These are phyloP conservation scores for Hawksworthiomyces lignivorus DNA, from an alignment of 2,329 filamentous ascomycete genomes.

Conservation along the genomic window DNA sequence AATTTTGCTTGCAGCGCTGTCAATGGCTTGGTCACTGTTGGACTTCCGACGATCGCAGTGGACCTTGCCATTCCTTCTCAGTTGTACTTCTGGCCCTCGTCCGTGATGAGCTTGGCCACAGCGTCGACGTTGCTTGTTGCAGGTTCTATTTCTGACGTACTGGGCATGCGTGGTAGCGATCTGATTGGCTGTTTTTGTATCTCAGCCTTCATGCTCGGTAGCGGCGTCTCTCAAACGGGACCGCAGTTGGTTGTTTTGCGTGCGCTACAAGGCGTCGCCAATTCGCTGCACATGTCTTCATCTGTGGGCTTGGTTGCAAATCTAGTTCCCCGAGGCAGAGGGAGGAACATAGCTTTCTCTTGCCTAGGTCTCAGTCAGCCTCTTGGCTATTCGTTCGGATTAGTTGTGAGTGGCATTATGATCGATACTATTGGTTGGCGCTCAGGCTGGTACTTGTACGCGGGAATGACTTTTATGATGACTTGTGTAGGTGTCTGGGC, in stretches of 20 bases:
- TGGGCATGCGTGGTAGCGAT: constrained; percentile 26
- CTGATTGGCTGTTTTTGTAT: constrained; percentile 26
- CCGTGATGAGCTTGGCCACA: constrained; percentile 27
- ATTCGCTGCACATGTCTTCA: constrained; percentile 28
- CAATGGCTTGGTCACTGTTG: constrained; percentile 29
- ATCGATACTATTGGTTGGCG: constrained; percentile 41
- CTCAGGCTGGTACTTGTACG: constrained; percentile 35
- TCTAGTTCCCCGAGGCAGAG: constrained; percentile 23
- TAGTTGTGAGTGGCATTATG: constrained; percentile 42
- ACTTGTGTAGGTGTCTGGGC: constrained; percentile 20
- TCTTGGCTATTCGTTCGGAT: constrained; percentile 41
- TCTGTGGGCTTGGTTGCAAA: constrained; percentile 28
- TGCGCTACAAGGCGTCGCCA: constrained; percentile 31
- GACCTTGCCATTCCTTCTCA: constrained; percentile 25
- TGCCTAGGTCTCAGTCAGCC: constrained; percentile 38
- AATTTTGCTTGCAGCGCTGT: no score
- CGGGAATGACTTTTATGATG: constrained; percentile 24
- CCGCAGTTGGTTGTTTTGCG: constrained; percentile 30
- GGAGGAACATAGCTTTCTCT: constrained; percentile 33
- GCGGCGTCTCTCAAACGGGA: constrained; percentile 23
- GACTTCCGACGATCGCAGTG: constrained; percentile 30
- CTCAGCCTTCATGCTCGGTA: constrained; percentile 24
- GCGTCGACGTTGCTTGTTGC: constrained; percentile 31
- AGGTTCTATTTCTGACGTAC: constrained; percentile 29
- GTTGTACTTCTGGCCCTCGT: constrained; percentile 25